Evolutionary conservation across 2,329 filamentous ascomycete genomes (phyloP), one percentile per base, ranked within the genome.

Genomic region (Colletotrichum lini): DNA sequence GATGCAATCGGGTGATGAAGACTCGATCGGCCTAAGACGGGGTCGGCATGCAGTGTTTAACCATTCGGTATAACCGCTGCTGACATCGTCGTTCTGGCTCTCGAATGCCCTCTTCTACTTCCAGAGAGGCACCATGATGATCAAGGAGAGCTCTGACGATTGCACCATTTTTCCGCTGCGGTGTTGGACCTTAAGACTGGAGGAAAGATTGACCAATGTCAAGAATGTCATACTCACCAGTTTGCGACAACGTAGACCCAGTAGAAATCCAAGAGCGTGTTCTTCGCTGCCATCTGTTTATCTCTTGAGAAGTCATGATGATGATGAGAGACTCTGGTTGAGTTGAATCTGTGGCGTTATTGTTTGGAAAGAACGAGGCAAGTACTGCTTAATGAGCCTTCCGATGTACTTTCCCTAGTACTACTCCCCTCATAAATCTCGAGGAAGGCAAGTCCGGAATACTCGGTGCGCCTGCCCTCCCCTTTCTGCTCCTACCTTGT

Each of bases 141-240:
- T 83, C 85, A 90, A 90, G 90, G 88, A 90, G 86, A 88, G 86
- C 86, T 79, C 86, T 85, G 86, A 88, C 84, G 84, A 82, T 82
- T 74, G 67, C 66, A 16, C 44, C 21, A 49, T 53, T 53, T 53
- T 49, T 42, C 59, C 69, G 69, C 65, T 62, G 69, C 35, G 69
- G 40, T 45, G 6, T 38, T 35, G 42, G 40, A 12, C 16, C n/a
- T 23, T n/a, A 6, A 26, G 16, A 16, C 12, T 35, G 60, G 38
- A 42, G 52, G 35, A 42, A 10, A 15, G n/a, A 42, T 23, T 8
- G 45, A 6, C 38, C 35, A 15, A 7, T 23, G 4, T 10, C 15
- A 23, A 13, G n/a, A 18, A 26, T 9, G 59, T 26, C 15, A 40
- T 15, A 23, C 47, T 13, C 12, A 30, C 38, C 49, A n/a, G 26